Base-by-base conservation (phyloP, 208 protist genomes). In the Angomonas deanei region DNA sequence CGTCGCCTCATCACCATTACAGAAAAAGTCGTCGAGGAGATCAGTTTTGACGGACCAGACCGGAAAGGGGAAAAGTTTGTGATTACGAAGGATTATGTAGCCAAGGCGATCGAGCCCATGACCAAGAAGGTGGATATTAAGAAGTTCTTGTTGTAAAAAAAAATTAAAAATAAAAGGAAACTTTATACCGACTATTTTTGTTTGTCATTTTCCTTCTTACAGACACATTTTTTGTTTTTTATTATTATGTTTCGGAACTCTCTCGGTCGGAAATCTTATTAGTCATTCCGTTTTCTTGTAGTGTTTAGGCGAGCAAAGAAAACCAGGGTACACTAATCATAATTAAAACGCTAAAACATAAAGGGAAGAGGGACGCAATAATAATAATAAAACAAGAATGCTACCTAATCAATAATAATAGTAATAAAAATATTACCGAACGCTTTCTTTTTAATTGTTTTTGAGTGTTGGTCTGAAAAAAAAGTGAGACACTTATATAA, bases 1-100 rank as follows among this genome's bases (percentile, higher is more conserved):
- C 87, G 98, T 28, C 84, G 98, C 32, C 88, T 99, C 39, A 97
- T 98, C 80, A 99, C 97, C 5, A 93, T 99, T 28, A 94, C 97
- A 30, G 96, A 98, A 70, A 96, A 94, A 61, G 96, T 99, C 21
- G 80, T 99, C 24, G 97, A 99, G 76, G 97, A 99, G 53, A 81
- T 98, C 78, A 94, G 88, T 66, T 97, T 97, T 55, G 82, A 96
- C 52, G 92, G 83, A 1, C 91, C 92, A 30, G 90, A 95, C 52
- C 63, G 74, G 13, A 90, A 84, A 47, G 91, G 86, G 32, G 86
- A 97, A 67, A 87, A 67, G 19, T 84, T 97, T 27, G 64, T 82
- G 30, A 96, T 97, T 47, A 86, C 93, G 50, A 86, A 82, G 1
- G 87, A 75, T 39, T 96, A 97, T 70, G 90, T 97, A 23, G 91